Conservation (phyloP, 306 rosid genomes). For the Fragaria vesca region DNA sequence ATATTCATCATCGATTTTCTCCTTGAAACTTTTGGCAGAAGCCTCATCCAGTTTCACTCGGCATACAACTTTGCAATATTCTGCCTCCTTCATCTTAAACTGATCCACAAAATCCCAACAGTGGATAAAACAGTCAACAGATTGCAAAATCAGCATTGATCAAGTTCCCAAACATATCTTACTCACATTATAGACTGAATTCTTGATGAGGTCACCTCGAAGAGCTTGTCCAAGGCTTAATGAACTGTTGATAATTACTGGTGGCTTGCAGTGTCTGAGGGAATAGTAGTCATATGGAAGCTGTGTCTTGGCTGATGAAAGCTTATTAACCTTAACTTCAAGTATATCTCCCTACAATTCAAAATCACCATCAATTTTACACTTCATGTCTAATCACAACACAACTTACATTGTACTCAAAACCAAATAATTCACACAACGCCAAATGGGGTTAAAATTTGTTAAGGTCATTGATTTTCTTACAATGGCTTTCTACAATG, state of each 20-base stretch:
- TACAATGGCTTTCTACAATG: too few relatives aligned
- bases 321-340: slow-evolving; percentile 78
- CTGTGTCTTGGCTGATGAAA: slow-evolving; percentile 89
- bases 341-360: slow-evolving; percentile 55
- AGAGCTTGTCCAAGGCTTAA: slow-evolving; percentile 95
- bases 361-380: too few relatives aligned
- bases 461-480: not conserved
- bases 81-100: slow-evolving; percentile 85
- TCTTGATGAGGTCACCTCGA: slow-evolving; percentile 95
- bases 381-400: too few relatives aligned
- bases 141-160: not conserved
- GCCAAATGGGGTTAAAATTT: not conserved
- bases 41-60: slow-evolving; percentile 49
- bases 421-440: not conserved
- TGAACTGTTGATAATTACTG: slow-evolving; percentile 57
- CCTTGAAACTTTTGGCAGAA: slow-evolving; percentile 78
- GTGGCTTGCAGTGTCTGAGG: slow-evolving; percentile 77
- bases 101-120: too few relatives aligned
- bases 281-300: slow-evolving; percentile 92
- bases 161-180: slow-evolving; percentile 7
- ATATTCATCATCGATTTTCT: slow-evolving; percentile 86
- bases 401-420: not conserved
- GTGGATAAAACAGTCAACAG: not conserved
- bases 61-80: slow-evolving; percentile 76
- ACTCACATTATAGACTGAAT: slow-evolving; percentile 71